phyloP scores from a whole-genome alignment of 805 yeast genomes.

The Candida bentonensis region DNA sequence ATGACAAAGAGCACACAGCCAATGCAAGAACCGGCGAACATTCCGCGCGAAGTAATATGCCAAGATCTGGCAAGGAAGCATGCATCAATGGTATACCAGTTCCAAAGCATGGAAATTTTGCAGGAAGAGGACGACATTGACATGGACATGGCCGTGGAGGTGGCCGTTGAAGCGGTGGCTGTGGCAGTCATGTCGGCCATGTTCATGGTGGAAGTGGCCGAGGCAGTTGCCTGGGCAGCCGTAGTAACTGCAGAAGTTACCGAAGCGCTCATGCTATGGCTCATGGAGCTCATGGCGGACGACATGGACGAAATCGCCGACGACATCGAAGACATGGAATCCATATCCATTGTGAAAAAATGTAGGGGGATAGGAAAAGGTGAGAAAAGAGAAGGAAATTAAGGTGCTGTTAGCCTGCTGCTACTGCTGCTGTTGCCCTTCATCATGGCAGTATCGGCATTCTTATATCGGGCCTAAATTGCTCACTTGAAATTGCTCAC shows the following conservation, averaged over 20 bases:
- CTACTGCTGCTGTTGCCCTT: too few species aligned
- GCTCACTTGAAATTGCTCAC: too few species aligned
- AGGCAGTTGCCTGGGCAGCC: constrained; percentile 4
- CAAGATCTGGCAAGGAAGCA: constrained; percentile 52
- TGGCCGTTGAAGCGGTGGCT: constrained; percentile 1
- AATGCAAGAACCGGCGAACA: constrained; percentile 61
- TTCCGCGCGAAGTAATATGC: constrained; percentile 45
- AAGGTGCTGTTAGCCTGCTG: too few species aligned
- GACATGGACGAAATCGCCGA: constrained; percentile 5
- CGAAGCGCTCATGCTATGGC: constrained; percentile 8
- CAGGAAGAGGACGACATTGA: constrained; percentile 14
- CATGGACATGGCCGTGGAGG: constrained; percentile 5
- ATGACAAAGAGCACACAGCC: constrained; percentile 50
- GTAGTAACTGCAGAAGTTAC: constrained; percentile 4
- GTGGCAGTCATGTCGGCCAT: background rate
- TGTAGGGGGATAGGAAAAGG: background rate
- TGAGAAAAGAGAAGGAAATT: too few species aligned
- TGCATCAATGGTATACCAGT: constrained; percentile 54
- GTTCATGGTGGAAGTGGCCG: constrained; percentile 2
- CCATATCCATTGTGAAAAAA: background rate
- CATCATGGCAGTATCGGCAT: too few species aligned
- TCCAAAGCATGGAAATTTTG: constrained; percentile 47
- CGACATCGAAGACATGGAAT: constrained; percentile 1
- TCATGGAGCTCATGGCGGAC: constrained; percentile 11
- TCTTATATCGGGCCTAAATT: too few species aligned